These are phyloP conservation scores for Penicillium polonicum DNA, from an alignment of 2,329 filamentous ascomycete species.

Conservation along the genomic window DNA sequence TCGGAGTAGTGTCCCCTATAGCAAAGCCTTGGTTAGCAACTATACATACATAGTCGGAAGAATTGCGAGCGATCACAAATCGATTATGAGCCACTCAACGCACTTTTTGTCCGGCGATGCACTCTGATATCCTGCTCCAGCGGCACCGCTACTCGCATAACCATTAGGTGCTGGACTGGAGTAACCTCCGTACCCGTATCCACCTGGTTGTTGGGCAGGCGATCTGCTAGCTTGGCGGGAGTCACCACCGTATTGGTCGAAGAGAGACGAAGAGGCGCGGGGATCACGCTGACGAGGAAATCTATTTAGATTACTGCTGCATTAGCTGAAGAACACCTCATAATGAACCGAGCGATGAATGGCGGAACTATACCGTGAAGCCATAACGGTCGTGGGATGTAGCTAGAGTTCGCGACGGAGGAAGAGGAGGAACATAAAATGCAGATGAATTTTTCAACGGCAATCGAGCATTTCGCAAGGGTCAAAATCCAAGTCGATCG, in stretches of 20 bases:
- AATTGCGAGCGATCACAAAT: neutral
- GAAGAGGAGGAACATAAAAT: neutral
- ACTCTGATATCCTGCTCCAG: conserved; percentile 48
- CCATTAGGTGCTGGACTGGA: conserved; percentile 26
- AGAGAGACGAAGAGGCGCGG: conserved; percentile 69
- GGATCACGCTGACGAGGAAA: conserved; percentile 65
- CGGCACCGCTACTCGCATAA: conserved; percentile 27
- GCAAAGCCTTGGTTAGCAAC: conserved; percentile 6
- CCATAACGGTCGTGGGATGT: conserved; percentile 27
- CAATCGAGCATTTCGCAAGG: conserved; percentile 11
- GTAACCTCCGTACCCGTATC: conserved; percentile 46
- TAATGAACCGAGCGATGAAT: conserved; percentile 2
- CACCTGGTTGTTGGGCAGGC: conserved; percentile 49
- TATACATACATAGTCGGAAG: neutral
- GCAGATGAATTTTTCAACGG: neutral
- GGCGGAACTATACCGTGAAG: conserved; percentile 35
- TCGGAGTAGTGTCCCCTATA: conserved; percentile 85
- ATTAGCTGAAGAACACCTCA: neutral
- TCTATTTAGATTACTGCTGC: conserved; percentile 42
- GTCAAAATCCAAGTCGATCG: neutral
- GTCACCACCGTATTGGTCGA: conserved; percentile 68
- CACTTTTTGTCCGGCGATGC: conserved; percentile 72
- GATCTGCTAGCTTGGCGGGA: conserved; percentile 43
- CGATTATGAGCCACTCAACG: conserved; percentile 23
- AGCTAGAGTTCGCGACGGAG: neutral